Percentiles rank a stretch among this genome's conserved stretches.
Evolutionary conservation across 2,329 filamentous ascomycete genomes (phyloP).

Genomic region (Verticillium klebahnii): DNA sequence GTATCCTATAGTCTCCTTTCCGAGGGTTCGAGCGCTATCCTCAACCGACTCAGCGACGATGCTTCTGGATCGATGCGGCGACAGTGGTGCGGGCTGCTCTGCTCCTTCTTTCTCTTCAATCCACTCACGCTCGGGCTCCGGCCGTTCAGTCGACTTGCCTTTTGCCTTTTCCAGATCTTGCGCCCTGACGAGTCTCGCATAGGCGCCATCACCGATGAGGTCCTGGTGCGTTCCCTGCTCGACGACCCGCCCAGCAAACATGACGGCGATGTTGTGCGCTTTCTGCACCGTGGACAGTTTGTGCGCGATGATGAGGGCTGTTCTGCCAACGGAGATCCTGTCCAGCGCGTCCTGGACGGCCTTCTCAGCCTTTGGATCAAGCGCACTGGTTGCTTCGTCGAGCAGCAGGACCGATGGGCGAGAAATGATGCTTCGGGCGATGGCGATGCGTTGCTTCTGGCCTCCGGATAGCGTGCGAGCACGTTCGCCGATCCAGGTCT

Average conservation of each 20-base stretch:
- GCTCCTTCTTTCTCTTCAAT: no score
- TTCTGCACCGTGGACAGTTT: constrained; percentile 45
- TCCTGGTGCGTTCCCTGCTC: constrained; percentile 55
- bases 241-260: constrained; percentile 46
- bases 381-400: constrained; percentile 57
- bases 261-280: constrained; percentile 55
- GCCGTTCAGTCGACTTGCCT: background rate
- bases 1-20: no score
- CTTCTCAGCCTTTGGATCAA: constrained; percentile 53
- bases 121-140: background rate
- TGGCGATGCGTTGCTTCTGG: constrained; percentile 55
- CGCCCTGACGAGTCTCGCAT: background rate
- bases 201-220: constrained; percentile 28
- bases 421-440: constrained; percentile 53
- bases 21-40: no score
- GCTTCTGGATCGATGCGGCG: no score
- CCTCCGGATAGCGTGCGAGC: constrained; percentile 65
- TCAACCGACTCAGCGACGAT: no score
- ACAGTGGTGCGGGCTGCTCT: no score
- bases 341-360: constrained; percentile 45
- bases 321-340: constrained; percentile 44
- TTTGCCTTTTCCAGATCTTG: background rate
- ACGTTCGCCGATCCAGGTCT: constrained; percentile 58
- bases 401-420: constrained; percentile 54
- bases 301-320: constrained; percentile 56